Evolutionary conservation across 1,284 basidiomycete genomes (phyloP).

Genomic region (Puccinia coronata): DNA sequence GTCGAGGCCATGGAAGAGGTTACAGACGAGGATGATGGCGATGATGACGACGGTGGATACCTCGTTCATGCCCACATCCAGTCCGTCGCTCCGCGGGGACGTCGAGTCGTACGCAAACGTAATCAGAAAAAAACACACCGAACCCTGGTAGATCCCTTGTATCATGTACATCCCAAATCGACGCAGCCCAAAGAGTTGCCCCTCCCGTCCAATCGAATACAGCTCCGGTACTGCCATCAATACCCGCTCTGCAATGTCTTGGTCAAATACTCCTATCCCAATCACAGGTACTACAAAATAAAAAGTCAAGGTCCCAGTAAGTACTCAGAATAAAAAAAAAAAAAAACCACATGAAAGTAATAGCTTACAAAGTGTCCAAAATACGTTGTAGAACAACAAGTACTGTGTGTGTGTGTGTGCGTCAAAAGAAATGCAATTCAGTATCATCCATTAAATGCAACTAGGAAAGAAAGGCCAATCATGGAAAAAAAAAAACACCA

Average conservation of each 20-base stretch:
- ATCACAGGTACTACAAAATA: conserved; percentile 79
- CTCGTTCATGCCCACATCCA: conserved; percentile 75
- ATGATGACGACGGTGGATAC: conserved; percentile 73
- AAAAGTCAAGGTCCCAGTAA: neutral
- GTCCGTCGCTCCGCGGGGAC: conserved; percentile 78
- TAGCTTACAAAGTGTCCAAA: conserved; percentile 78
- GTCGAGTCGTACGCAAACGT: conserved; percentile 77
- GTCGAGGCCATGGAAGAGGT: conserved; percentile 86
- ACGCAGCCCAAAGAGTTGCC: conserved; percentile 77
- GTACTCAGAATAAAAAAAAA: neutral
- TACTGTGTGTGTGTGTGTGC: too few species aligned
- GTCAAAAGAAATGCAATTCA: too few species aligned
- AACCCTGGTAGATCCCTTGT: conserved; percentile 75
- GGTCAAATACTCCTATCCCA: conserved; percentile 93
- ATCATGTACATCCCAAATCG: conserved; percentile 81
- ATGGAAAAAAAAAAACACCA: neutral
- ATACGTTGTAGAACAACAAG: conserved; percentile 96
- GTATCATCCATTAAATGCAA: too few species aligned
- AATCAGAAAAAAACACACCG: conserved; percentile 81
- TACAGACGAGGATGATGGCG: conserved; percentile 75
- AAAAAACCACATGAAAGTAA: neutral
- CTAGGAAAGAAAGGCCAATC: neutral
- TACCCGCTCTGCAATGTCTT: conserved; percentile 71
- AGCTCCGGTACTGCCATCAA: conserved; percentile 92
- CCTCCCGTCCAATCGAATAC: conserved; percentile 79